phyloP scores from a whole-genome alignment of 2,329 filamentous ascomycete species.

The Paracoccidioides lutzii region DNA sequence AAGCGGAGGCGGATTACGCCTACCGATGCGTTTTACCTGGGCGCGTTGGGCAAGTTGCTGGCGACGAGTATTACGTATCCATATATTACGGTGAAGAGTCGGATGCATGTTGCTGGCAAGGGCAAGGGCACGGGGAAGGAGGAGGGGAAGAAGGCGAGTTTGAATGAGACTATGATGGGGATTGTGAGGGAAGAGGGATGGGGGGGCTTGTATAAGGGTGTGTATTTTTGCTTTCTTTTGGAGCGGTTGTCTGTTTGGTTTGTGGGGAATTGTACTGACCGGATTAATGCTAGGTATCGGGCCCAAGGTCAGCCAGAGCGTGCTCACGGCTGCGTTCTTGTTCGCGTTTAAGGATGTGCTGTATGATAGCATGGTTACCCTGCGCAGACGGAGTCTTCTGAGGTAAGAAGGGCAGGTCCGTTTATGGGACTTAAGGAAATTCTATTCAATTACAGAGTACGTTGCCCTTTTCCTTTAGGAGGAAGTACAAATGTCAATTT shows the following conservation, averaged over 20 bases:
- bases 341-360: constrained; percentile 98
- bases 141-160: constrained; percentile 64
- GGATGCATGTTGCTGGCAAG: constrained; percentile 78
- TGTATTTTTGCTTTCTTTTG: constrained; percentile 20
- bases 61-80: constrained; percentile 92
- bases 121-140: too few species aligned
- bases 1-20: constrained; percentile 65
- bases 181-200: constrained; percentile 88
- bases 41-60: constrained; percentile 85
- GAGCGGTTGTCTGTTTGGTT: neutral
- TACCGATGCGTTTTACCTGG: constrained; percentile 76
- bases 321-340: constrained; percentile 86
- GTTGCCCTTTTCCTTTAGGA: too few species aligned
- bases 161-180: constrained; percentile 61
- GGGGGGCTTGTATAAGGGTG: constrained; percentile 80
- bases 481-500: too few species aligned
- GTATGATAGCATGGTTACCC: constrained; percentile 48
- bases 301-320: constrained; percentile 93
- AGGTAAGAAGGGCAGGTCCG: constrained; percentile 15
- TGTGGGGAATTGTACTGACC: neutral
- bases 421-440: neutral
- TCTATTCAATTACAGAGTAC: neutral
- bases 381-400: constrained; percentile 20
- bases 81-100: constrained; percentile 97
- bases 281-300: constrained; percentile 58